These are phyloP conservation scores for Paramecium biaurelia DNA, from an alignment of 73 alveolate species.

Conservation along the genomic window DNA sequence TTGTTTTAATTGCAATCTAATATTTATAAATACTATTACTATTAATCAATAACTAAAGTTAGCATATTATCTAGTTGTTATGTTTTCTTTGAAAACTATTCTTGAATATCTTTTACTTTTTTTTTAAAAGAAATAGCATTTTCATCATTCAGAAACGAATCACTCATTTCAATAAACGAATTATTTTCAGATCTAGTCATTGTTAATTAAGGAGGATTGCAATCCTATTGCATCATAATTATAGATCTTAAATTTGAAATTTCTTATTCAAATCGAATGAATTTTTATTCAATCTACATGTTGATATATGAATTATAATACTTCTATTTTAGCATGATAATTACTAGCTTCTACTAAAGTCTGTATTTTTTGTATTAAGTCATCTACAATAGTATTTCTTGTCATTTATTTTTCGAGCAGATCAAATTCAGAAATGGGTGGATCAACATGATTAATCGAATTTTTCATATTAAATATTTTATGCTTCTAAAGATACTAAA, in stretches of 20 bases:
- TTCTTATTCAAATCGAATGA: neutral
- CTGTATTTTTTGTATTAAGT: neutral
- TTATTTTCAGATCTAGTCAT: neutral
- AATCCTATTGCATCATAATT: neutral
- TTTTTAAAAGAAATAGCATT: neutral
- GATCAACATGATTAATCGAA: neutral
- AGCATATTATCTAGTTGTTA: neutral
- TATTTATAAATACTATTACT: neutral
- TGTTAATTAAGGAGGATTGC: neutral
- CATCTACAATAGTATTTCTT: neutral
- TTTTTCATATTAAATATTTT: neutral
- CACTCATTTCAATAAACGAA: slow-evolving; percentile 10
- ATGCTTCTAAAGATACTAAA: slow-evolving; percentile 9
- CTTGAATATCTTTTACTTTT: neutral
- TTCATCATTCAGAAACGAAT: slow-evolving; percentile 19
- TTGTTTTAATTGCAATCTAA: neutral
- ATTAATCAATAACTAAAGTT: neutral
- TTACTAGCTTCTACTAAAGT: neutral
- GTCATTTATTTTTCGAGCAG: neutral
- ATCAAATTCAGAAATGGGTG: neutral
- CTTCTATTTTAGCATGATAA: neutral
- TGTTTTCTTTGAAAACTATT: neutral
- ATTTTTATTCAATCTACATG: neutral
- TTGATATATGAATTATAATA: neutral
- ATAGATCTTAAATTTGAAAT: neutral